Evolutionary conservation across 345 rosid genomes (phyloP).

Genomic region (Salix viminalis): DNA sequence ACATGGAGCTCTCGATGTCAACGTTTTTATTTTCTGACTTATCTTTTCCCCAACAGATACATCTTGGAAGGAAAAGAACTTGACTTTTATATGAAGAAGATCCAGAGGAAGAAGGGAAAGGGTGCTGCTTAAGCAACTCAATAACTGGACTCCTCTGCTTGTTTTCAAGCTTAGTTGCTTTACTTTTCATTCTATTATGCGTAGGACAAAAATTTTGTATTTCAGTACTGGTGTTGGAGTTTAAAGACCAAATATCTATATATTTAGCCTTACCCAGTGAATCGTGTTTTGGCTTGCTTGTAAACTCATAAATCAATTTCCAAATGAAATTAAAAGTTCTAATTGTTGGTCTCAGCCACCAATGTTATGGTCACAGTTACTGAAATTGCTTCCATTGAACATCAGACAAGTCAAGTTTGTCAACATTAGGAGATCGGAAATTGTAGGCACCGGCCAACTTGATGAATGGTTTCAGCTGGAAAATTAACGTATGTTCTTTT

Average conservation of each 20-base stretch:
- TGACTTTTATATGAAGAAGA: constrained; percentile 19
- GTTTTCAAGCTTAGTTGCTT: background rate
- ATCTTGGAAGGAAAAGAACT: constrained; percentile 19
- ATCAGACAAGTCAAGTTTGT: background rate
- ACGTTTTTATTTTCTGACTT: background rate
- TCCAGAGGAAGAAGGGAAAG: constrained; percentile 22
- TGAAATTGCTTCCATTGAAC: background rate
- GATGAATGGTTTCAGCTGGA: background rate
- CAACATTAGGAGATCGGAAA: background rate
- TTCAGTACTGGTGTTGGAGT: background rate
- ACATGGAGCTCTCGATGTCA: background rate
- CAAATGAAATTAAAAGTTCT: too few species aligned
- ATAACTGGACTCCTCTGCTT: too few species aligned
- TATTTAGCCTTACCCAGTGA: background rate
- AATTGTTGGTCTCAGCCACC: background rate
- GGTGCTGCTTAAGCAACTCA: constrained; percentile 10
- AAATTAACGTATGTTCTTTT: background rate
- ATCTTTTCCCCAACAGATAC: background rate
- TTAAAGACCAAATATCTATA: background rate
- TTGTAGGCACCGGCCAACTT: background rate
- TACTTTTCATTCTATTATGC: background rate
- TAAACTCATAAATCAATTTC: too few species aligned
- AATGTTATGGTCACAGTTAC: background rate
- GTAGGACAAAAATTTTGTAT: background rate
- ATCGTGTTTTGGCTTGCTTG: background rate